phyloP scores from a whole-genome alignment of 169 alveolate species.

The Plasmodium knowlesi region DNA sequence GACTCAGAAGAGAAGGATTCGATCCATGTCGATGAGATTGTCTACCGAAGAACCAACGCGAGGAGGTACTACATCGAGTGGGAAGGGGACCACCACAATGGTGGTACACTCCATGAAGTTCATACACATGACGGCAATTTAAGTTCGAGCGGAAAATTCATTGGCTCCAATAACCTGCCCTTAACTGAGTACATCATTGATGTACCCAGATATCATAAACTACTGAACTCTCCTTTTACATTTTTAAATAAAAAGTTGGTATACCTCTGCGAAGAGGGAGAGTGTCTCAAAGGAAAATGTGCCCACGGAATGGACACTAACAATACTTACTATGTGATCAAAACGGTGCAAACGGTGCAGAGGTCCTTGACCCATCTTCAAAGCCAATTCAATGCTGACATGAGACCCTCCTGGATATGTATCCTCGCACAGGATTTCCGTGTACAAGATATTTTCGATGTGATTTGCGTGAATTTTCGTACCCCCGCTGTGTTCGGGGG shows the following conservation, averaged over 20 bases:
- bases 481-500: neutral
- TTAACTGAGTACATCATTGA: constrained; percentile 24
- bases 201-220: constrained; percentile 4
- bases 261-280: neutral
- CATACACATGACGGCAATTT: constrained; percentile 4
- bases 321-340: constrained; percentile 26
- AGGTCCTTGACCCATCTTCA: neutral
- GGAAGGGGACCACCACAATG: neutral
- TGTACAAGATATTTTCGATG: neutral
- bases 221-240: constrained; percentile 30
- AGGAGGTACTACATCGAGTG: constrained; percentile 2
- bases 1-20: neutral
- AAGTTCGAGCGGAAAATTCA: constrained; percentile 1
- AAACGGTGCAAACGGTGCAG: neutral
- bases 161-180: constrained; percentile 24
- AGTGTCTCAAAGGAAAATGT: neutral
- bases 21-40: neutral
- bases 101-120: neutral
- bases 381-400: neutral
- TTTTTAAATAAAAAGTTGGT: constrained; percentile 19
- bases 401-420: neutral
- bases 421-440: constrained; percentile 10
- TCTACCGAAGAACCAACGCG: neutral
- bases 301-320: neutral
- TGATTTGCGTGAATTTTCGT: neutral